A percentile compares a stretch with the other conserved stretches of the same genome.
Conservation (phyloP, 139 green algal genomes). For the Pseudopediastrum boryanum region DNA sequence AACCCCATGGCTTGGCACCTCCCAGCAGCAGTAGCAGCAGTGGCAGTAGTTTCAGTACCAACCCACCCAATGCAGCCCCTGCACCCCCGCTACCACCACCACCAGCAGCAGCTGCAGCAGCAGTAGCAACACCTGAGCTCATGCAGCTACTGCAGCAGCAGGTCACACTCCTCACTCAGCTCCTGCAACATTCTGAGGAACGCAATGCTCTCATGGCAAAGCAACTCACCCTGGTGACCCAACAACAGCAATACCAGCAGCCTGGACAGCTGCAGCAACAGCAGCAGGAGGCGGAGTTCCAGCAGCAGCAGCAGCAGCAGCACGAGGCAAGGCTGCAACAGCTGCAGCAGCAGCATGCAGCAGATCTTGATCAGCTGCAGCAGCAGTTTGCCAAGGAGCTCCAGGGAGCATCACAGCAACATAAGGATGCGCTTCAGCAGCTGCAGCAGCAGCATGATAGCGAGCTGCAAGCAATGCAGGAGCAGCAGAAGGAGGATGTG, state of each 20-base stretch:
- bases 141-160: not conserved
- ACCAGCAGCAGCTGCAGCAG: not conserved
- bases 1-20: too few relatives aligned
- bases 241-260: not conserved
- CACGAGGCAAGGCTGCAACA: not conserved
- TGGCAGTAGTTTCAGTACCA: too few relatives aligned
- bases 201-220: not conserved
- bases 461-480: not conserved
- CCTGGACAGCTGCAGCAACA: slow-evolving; percentile 6
- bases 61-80: too few relatives aligned
- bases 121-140: not conserved
- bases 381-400: not conserved
- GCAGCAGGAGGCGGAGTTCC: not conserved
- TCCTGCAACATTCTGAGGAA: not conserved
- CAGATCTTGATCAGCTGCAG: not conserved
- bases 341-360: slow-evolving; percentile 2
- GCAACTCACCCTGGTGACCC: not conserved
- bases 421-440: not conserved
- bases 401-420: not conserved
- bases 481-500: not conserved
- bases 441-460: not conserved
- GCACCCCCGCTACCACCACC: too few relatives aligned
- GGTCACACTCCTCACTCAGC: not conserved
- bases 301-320: slow-evolving; percentile 6
- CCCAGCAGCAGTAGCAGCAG: too few relatives aligned